Percentiles rank a stretch among this genome's conserved stretches.
These are phyloP conservation scores for Eimeria brunetti DNA, from an alignment of 169 alveolate genomes.

Conservation along the genomic window DNA sequence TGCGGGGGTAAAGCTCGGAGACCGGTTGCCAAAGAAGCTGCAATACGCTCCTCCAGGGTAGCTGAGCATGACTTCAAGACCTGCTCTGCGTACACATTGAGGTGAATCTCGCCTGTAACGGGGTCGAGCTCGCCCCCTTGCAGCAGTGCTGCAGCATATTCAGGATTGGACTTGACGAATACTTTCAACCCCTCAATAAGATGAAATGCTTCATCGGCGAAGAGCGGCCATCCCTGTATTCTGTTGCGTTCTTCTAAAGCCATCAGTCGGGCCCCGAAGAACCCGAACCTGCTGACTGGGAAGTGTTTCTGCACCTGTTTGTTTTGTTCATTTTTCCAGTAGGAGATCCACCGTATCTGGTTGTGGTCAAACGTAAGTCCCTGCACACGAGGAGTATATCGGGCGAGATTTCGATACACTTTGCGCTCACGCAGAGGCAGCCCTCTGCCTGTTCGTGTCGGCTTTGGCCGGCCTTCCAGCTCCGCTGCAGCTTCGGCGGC, in stretches of 20 bases:
- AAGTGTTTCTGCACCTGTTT: conserved; percentile 87
- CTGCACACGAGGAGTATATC: conserved; percentile 84
- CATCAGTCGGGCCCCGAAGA: conserved; percentile 84
- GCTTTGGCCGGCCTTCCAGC: conserved; percentile 34
- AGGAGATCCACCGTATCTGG: conserved; percentile 88
- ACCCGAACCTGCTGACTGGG: conserved; percentile 86
- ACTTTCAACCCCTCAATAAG: conserved; percentile 58
- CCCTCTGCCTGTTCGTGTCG: conserved; percentile 79
- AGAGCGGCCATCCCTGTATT: conserved; percentile 72
- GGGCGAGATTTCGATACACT: conserved; percentile 83
- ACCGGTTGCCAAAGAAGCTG: conserved; percentile 40
- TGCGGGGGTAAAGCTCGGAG: conserved; percentile 38
- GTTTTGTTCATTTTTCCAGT: conserved; percentile 87
- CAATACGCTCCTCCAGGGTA: conserved; percentile 33
- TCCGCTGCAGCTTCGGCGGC: conserved; percentile 4
- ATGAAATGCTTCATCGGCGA: conserved; percentile 75
- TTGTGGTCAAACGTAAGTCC: conserved; percentile 88
- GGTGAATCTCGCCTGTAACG: conserved; percentile 30
- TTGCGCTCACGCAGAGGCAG: conserved; percentile 85
- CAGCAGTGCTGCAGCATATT: conserved; percentile 32
- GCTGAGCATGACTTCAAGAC: conserved; percentile 42
- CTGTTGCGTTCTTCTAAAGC: conserved; percentile 84
- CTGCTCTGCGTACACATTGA: conserved; percentile 50
- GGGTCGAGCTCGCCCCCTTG: conserved; percentile 49
- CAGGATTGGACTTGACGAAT: conserved; percentile 51